Base-by-base conservation (phyloP, 176 grass and related monocot genomes). In the Eleusine indica region DNA sequence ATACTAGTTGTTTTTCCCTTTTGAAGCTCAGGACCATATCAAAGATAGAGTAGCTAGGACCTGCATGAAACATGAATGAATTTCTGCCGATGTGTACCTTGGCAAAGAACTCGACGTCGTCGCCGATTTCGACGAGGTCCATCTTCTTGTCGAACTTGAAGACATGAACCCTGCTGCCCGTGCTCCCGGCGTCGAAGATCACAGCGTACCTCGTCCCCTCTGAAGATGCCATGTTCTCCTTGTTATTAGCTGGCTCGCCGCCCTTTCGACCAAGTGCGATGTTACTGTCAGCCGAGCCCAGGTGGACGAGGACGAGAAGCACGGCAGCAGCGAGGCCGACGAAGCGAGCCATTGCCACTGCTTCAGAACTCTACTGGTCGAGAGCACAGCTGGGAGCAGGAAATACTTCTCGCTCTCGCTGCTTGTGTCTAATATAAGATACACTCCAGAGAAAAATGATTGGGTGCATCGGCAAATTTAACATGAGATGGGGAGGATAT, bases 161-260 rank as follows among this genome's bases (percentile, higher is more conserved):
- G 66, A 84, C 76, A 19, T 80, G 87, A 15, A 87, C 78, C 28
- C 85, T 42, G 78, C 70, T 87, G 17, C 77, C 85, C 7, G 85
- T 87, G 78, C 85, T 87, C 9, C 85, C 85, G 78, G 85, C 70
- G 46, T 82, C 78, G 21, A 82, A 87, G 60, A 82, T 82, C 3
- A 87, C 78, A 48, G 63, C 70, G 71, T 82, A 87, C 53, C 42
- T 77, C 14, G 48, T 51, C 0, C 48, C 48, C 2, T 16, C 48
- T 51, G 44, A 47, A 44, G 73, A 19, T 19, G 38, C 37, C 13
- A 9, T 9, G n/a, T 56, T 56, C 52, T 19, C 52, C 10, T 4
- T 8, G 15, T 4, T 39, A 9, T 4, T 39, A 9, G 18, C 6
- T 2, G 28, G 41, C 57, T 9, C 9, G 7, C 57, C 68, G 48